Evolutionary conservation across 352 stramenopile genomes (phyloP).

Genomic region (Phytophthora vignae): DNA sequence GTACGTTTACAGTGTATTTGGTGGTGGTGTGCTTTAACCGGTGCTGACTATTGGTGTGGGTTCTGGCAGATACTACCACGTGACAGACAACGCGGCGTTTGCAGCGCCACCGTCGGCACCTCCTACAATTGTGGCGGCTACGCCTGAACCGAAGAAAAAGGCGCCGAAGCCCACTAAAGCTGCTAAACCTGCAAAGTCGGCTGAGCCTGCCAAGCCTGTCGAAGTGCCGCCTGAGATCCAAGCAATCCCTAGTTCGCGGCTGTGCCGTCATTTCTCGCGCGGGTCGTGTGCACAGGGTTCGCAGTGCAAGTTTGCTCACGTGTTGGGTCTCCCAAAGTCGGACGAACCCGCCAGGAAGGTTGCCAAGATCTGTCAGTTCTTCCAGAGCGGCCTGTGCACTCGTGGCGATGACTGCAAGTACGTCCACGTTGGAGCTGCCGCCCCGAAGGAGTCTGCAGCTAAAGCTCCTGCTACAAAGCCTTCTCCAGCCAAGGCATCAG

Average conservation of each 20-base stretch:
- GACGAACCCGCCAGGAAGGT: constrained; percentile 24
- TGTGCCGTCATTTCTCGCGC: constrained; percentile 68
- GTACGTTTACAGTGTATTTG: constrained; percentile 38
- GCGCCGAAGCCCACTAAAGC: not conserved
- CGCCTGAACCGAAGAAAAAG: constrained; percentile 20
- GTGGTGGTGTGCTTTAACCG: not conserved
- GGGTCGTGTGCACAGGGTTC: constrained; percentile 52
- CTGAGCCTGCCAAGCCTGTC: not conserved
- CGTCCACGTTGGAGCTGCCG: constrained; percentile 36
- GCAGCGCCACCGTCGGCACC: constrained; percentile 2
- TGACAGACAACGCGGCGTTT: constrained; percentile 25
- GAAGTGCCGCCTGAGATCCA: constrained; percentile 32
- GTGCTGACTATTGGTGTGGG: not conserved
- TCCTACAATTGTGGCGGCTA: not conserved
- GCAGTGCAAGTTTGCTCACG: constrained; percentile 53
- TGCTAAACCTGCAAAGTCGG: not conserved
- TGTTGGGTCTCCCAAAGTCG: constrained; percentile 38
- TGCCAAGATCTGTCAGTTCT: constrained; percentile 55
- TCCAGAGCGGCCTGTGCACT: constrained; percentile 55
- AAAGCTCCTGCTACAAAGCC: too few relatives aligned
- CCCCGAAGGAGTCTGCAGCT: constrained; percentile 10
- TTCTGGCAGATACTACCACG: constrained; percentile 40
- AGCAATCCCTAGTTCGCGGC: constrained; percentile 37
- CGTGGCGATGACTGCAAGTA: constrained; percentile 64
- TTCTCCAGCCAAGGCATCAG: too few relatives aligned